Percentiles rank a stretch among this genome's conserved stretches.
phyloP scores from a whole-genome alignment of 345 rosid species.

The Diplotaxis tenuifolia region DNA sequence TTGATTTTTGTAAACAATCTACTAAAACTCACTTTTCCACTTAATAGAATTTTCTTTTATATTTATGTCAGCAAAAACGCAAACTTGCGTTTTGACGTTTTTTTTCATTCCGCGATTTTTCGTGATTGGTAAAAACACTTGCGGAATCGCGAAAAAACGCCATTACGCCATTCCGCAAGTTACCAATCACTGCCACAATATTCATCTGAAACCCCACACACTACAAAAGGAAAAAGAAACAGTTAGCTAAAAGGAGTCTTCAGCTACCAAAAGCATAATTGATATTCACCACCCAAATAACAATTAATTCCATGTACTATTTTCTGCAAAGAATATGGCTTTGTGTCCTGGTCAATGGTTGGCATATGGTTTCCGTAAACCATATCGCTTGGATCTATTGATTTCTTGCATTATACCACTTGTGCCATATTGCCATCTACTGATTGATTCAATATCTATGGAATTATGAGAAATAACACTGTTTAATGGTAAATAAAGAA shows the following conservation, averaged over 20 bases:
- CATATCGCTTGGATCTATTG: neutral
- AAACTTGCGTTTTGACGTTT: too few species aligned
- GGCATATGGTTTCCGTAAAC: neutral
- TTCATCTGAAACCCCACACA: neutral
- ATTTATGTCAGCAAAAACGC: too few species aligned
- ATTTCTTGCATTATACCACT: neutral
- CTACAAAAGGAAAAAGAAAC: neutral
- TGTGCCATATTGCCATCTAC: neutral
- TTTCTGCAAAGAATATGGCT: neutral
- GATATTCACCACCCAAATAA: conserved; percentile 16
- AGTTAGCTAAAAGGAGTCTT: conserved; percentile 7
- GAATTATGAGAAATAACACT: neutral
- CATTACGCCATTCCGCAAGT: too few species aligned
- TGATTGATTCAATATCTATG: neutral
- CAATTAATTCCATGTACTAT: neutral
- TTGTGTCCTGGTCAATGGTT: neutral
- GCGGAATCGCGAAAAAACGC: too few species aligned
- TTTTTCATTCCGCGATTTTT: too few species aligned
- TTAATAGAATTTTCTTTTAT: too few species aligned
- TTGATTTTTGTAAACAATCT: too few species aligned
- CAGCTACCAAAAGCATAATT: conserved; percentile 6
- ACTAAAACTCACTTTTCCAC: too few species aligned
- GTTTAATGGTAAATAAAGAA: neutral
- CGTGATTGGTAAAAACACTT: too few species aligned
- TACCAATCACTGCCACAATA: too few species aligned